These are phyloP conservation scores for Microbotryomycetes sp. DNA, from an alignment of 1,284 basidiomycete genomes.

Conservation along the genomic window DNA sequence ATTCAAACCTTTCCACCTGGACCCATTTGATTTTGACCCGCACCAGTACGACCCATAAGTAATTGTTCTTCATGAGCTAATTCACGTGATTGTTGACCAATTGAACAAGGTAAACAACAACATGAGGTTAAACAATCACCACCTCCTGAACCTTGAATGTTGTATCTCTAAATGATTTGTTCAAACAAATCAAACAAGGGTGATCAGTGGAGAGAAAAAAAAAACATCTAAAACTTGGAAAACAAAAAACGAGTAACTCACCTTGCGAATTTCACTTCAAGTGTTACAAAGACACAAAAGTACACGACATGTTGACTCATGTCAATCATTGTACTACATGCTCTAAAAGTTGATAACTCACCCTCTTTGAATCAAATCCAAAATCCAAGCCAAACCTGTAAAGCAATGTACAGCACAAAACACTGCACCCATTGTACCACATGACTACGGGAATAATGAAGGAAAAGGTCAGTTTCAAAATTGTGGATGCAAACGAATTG, in stretches of 20 bases:
- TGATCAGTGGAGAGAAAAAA: neutral
- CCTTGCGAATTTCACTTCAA: too few species aligned
- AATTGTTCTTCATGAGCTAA: constrained; percentile 48
- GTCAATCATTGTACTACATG: too few species aligned
- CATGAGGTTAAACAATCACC: constrained; percentile 47
- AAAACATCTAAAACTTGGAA: too few species aligned
- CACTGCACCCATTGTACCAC: neutral
- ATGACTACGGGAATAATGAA: neutral
- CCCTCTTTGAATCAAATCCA: constrained; percentile 46
- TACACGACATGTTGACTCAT: too few species aligned
- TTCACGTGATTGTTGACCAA: constrained; percentile 51
- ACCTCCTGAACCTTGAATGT: constrained; percentile 46
- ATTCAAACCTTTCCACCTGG: too few species aligned
- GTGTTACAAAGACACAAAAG: too few species aligned
- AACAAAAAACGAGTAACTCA: too few species aligned
- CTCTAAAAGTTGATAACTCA: neutral
- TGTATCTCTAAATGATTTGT: constrained; percentile 47
- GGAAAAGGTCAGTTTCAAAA: neutral
- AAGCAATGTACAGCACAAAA: constrained; percentile 11
- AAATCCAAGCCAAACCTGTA: constrained; percentile 45
- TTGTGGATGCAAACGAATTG: neutral
- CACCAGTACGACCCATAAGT: too few species aligned
- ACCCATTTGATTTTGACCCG: too few species aligned
- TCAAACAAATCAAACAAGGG: neutral
- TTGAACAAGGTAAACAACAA: constrained; percentile 50